Percentiles rank a stretch among this genome's conserved stretches.
These are phyloP conservation scores for Aspergillus cristatus DNA, from an alignment of 495 filamentous ascomycete species.

Conservation along the genomic window DNA sequence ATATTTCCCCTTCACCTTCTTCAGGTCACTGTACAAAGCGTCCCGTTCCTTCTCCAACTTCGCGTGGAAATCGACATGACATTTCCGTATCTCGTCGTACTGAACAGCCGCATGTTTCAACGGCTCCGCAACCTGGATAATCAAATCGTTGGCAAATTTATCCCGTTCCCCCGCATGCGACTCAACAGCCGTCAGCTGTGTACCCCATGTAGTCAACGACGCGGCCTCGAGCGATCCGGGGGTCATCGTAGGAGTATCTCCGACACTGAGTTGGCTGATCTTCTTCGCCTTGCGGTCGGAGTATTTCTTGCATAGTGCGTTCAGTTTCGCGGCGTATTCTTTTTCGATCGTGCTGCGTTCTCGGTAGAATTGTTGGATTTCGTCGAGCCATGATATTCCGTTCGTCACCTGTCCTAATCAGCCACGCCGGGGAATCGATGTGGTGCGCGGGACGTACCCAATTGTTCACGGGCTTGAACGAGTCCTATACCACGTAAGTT, in stretches of 20 bases:
- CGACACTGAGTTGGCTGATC: constrained; percentile 80
- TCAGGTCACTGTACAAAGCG: constrained; percentile 68
- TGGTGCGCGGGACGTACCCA: constrained; percentile 52
- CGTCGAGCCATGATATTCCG: constrained; percentile 90
- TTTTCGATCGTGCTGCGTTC: constrained; percentile 91
- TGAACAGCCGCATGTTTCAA: constrained; percentile 58
- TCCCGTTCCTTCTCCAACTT: constrained; percentile 90
- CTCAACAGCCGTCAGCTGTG: constrained; percentile 83
- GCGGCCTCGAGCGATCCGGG: constrained; percentile 94
- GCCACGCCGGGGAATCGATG: constrained; percentile 7
- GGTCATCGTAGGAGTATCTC: constrained; percentile 86
- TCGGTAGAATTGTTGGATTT: constrained; percentile 94
- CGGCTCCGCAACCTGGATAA: constrained; percentile 74
- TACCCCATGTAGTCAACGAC: constrained; percentile 92
- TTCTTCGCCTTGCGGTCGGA: constrained; percentile 94
- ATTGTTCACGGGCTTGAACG: constrained; percentile 84
- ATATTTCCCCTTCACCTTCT: constrained; percentile 88
- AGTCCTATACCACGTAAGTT: constrained; percentile 51
- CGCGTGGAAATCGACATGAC: constrained; percentile 75
- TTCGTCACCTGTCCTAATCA: constrained; percentile 48
- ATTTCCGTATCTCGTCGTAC: constrained; percentile 90
- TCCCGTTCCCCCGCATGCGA: constrained; percentile 85
- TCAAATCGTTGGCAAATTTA: constrained; percentile 62
- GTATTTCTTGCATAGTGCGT: constrained; percentile 83
- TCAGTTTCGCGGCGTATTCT: constrained; percentile 85